A percentile compares a stretch with the other conserved stretches of the same genome.
Conservation (phyloP, 2,329 filamentous ascomycete species). For the Fusarium papillatum region DNA sequence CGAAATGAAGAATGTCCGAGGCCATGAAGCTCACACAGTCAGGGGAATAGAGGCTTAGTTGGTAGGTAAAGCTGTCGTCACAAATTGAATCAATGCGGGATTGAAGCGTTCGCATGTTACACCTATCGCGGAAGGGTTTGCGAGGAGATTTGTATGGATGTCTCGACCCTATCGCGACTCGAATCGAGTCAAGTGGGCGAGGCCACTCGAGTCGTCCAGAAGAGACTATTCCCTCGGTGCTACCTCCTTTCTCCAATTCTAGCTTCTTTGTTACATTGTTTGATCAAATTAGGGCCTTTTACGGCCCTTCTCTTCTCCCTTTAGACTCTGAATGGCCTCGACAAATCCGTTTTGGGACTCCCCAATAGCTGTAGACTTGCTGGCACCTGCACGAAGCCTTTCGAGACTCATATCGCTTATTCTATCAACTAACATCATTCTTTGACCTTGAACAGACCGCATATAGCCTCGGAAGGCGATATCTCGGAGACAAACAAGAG, state of each 20-base stretch:
- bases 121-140: background rate
- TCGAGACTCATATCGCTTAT: background rate
- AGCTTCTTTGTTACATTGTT: background rate
- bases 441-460: background rate
- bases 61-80: too few species aligned
- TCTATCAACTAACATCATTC: background rate
- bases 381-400: background rate
- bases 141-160: background rate
- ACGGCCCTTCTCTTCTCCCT: background rate
- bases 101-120: background rate
- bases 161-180: background rate
- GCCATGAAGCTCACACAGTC: background rate
- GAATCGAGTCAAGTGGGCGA: background rate
- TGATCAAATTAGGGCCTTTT: background rate
- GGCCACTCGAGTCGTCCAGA: background rate
- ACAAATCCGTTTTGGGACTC: background rate
- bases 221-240: background rate
- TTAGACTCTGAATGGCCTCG: background rate
- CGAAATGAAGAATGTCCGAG: background rate
- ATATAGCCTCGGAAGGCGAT: background rate
- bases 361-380: background rate
- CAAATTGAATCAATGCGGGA: background rate
- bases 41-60: background rate
- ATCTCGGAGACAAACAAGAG: background rate
- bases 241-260: background rate